A percentile compares a stretch with the other conserved stretches of the same genome.
phyloP scores from a whole-genome alignment of 1,284 basidiomycete species.

The Irpex sp. region DNA sequence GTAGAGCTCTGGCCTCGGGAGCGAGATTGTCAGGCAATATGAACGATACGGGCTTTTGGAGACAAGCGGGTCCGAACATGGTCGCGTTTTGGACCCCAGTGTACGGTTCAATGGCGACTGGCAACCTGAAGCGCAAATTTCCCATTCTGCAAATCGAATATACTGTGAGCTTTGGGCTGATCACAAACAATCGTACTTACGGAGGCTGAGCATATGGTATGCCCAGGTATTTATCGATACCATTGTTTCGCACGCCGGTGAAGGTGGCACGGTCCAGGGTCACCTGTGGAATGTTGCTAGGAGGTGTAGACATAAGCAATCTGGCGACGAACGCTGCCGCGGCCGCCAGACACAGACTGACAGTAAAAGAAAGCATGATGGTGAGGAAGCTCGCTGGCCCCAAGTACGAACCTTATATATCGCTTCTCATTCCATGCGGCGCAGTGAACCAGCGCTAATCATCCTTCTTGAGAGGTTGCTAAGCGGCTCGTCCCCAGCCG shows the following conservation, averaged over 20 bases:
- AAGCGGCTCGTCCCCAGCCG: too few relatives aligned
- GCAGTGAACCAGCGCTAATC: too few relatives aligned
- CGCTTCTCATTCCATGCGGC: too few relatives aligned
- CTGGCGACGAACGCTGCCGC: neutral
- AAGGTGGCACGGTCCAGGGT: neutral
- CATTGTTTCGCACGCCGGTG: neutral
- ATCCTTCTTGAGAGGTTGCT: too few relatives aligned
- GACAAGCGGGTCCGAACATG: neutral
- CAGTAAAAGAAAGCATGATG: too few relatives aligned
- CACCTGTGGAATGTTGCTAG: neutral
- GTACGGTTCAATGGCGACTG: conserved; percentile 9
- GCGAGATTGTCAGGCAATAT: neutral
- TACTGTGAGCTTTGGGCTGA: neutral
- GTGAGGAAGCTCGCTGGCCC: too few relatives aligned
- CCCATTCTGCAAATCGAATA: neutral
- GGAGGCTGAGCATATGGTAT: neutral
- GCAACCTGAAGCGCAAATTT: neutral
- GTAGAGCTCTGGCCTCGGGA: neutral
- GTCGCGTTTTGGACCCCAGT: neutral
- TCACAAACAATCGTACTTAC: neutral
- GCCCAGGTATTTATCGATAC: neutral
- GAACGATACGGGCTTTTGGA: neutral
- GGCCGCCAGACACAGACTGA: too few relatives aligned
- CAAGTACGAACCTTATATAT: too few relatives aligned
- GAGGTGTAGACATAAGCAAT: neutral